phyloP scores from a whole-genome alignment of 352 stramenopile genomes.

The Globisporangium uncinulatum region DNA sequence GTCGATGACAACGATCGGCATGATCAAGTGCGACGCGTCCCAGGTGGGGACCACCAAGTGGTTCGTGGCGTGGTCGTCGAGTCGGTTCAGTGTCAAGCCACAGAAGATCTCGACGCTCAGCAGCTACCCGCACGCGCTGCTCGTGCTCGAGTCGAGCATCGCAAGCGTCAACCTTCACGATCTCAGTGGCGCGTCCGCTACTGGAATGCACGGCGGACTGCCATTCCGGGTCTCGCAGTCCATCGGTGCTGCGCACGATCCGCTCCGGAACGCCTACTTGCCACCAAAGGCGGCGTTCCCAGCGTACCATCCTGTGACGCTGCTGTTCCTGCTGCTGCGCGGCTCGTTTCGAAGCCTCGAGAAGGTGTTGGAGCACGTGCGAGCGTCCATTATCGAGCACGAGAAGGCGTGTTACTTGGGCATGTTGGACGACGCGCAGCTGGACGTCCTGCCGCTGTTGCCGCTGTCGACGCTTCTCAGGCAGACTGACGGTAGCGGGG shows the following conservation, averaged over 20 bases:
- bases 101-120: slow-evolving; percentile 44
- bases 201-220: slow-evolving; percentile 6
- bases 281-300: slow-evolving; percentile 13
- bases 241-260: background rate
- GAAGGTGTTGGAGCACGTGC: slow-evolving; percentile 47
- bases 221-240: slow-evolving; percentile 12
- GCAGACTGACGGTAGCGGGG: slow-evolving; percentile 6
- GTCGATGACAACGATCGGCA: slow-evolving; percentile 54
- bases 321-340: slow-evolving; percentile 66
- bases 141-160: slow-evolving; percentile 46
- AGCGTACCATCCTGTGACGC: slow-evolving; percentile 49
- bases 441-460: slow-evolving; percentile 46
- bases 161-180: slow-evolving; percentile 54
- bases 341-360: slow-evolving; percentile 64
- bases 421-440: slow-evolving; percentile 53
- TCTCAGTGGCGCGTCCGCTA: slow-evolving; percentile 19
- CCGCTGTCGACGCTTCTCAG: slow-evolving; percentile 43
- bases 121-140: slow-evolving; percentile 42
- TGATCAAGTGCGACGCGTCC: slow-evolving; percentile 48
- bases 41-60: slow-evolving; percentile 32
- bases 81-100: slow-evolving; percentile 46
- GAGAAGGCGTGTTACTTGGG: slow-evolving; percentile 74
- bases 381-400: slow-evolving; percentile 49
- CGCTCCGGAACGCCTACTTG: slow-evolving; percentile 6
- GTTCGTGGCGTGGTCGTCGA: slow-evolving; percentile 55